These are phyloP conservation scores for Sugiyamaella marilandica DNA, from an alignment of 805 yeast genomes.

Conservation along the genomic window DNA sequence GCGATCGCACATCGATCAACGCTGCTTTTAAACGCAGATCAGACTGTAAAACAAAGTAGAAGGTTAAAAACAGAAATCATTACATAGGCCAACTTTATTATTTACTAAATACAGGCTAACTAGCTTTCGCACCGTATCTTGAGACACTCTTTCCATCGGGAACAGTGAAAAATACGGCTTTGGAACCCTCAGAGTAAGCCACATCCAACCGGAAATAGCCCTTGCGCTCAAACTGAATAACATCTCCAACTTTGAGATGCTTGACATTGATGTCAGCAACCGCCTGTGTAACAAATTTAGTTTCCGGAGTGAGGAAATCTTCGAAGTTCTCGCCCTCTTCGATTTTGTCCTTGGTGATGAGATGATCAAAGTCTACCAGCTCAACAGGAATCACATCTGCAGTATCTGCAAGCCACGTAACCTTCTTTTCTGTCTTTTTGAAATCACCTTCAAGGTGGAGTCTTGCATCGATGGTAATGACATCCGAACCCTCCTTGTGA, in stretches of 20 bases:
- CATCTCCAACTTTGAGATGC: conserved; percentile 74
- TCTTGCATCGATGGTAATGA: conserved; percentile 64
- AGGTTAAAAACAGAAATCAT: not conserved
- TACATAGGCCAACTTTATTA: not conserved
- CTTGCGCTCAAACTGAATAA: conserved; percentile 94
- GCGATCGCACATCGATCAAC: too few species aligned
- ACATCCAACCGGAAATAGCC: conserved; percentile 86
- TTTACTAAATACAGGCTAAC: not conserved
- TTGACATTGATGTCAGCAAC: conserved; percentile 75
- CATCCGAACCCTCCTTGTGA: conserved; percentile 53
- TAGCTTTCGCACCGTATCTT: conserved; percentile 62
- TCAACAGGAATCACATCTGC: conserved; percentile 67
- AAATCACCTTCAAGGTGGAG: conserved; percentile 93
- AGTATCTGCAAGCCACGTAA: conserved; percentile 91
- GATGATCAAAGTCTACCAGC: conserved; percentile 87
- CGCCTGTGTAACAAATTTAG: conserved; percentile 77
- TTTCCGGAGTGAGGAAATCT: conserved; percentile 81
- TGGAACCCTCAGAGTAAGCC: conserved; percentile 41
- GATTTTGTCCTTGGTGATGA: conserved; percentile 89
- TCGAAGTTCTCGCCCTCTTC: conserved; percentile 93
- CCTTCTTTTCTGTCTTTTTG: conserved; percentile 90
- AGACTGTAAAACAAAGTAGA: too few species aligned
- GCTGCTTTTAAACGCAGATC: too few species aligned
- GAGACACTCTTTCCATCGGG: conserved; percentile 91
- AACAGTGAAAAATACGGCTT: conserved; percentile 79